A percentile compares a stretch with the other conserved stretches of the same genome.
phyloP scores from a whole-genome alignment of 2,329 filamentous ascomycete genomes.

The Exophiala alcalophila region DNA sequence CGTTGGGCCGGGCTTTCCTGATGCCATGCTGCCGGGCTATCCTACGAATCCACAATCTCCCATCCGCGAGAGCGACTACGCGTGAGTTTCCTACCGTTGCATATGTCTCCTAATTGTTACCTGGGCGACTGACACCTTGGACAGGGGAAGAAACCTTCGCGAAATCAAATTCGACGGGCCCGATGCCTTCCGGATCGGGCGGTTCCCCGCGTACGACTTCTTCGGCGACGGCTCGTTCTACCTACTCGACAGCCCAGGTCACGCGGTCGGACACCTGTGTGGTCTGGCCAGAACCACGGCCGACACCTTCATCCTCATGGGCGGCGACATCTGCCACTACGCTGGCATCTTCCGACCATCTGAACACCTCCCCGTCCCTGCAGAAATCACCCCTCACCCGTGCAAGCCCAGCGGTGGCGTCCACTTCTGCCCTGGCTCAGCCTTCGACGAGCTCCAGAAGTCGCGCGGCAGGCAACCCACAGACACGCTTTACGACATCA shows the following conservation, averaged over 20 bases:
- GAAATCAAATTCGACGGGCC: slow-evolving; percentile 4
- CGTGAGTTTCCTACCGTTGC: too few species aligned
- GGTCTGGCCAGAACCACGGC: slow-evolving; percentile 46
- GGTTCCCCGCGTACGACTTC: slow-evolving; percentile 34
- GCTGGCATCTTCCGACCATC: slow-evolving; percentile 3
- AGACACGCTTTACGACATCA: slow-evolving; percentile 15
- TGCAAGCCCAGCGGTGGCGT: background rate
- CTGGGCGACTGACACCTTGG: slow-evolving; percentile 41
- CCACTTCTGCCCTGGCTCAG: slow-evolving; percentile 10
- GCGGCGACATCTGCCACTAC: slow-evolving; percentile 5
- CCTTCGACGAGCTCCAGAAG: slow-evolving; percentile 9
- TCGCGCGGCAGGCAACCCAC: slow-evolving; percentile 7
- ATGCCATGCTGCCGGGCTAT: slow-evolving; percentile 47
- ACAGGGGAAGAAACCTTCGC: slow-evolving; percentile 3
- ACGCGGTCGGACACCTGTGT: slow-evolving; percentile 47
- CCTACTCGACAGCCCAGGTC: slow-evolving; percentile 47
- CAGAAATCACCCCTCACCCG: slow-evolving; percentile 11
- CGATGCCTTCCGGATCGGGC: slow-evolving; percentile 6
- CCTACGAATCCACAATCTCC: slow-evolving; percentile 40
- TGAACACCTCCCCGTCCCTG: slow-evolving; percentile 7
- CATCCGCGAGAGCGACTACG: slow-evolving; percentile 38
- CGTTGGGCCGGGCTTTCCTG: slow-evolving; percentile 53
- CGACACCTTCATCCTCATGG: slow-evolving; percentile 9
- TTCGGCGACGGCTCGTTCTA: slow-evolving; percentile 43
- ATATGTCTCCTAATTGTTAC: too few species aligned